Conservation (phyloP, 495 filamentous ascomycete genomes). For the Glarea lozoyensis region DNA sequence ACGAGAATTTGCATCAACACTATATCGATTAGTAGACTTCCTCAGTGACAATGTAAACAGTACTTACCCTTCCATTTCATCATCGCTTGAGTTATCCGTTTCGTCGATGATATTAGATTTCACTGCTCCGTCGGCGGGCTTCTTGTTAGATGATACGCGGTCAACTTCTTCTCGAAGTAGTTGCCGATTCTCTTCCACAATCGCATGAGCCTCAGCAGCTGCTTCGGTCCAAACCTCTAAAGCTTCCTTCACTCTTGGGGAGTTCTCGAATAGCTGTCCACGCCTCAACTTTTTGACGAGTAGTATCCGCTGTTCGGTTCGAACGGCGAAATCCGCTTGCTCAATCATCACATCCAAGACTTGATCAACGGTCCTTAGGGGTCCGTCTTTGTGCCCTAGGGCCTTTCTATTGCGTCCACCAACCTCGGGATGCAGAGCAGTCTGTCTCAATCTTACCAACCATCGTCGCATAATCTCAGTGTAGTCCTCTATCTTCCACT, state of each 20-base stretch:
- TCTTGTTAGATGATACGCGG: slow-evolving; percentile 10
- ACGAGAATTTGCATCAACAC: slow-evolving; percentile 21
- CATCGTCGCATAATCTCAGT: slow-evolving; percentile 45
- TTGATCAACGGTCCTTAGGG: slow-evolving; percentile 70
- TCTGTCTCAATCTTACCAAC: slow-evolving; percentile 67
- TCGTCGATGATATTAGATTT: slow-evolving; percentile 7
- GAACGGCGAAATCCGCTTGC: slow-evolving; percentile 53
- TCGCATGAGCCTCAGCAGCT: slow-evolving; percentile 37
- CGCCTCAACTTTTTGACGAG: slow-evolving; percentile 51
- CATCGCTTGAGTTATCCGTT: slow-evolving; percentile 32
- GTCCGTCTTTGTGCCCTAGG: slow-evolving; percentile 53
- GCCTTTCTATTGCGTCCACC: slow-evolving; percentile 58
- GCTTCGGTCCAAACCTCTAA: slow-evolving; percentile 58
- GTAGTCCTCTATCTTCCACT: slow-evolving; percentile 48
- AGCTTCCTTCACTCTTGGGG: slow-evolving; percentile 42
- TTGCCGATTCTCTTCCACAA: slow-evolving; percentile 57
- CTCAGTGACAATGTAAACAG: too few species aligned
- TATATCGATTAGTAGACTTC: slow-evolving; percentile 7
- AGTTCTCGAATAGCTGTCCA: slow-evolving; percentile 69
- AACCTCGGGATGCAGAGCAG: slow-evolving; percentile 77
- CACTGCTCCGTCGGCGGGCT: not conserved
- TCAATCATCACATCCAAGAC: slow-evolving; percentile 88
- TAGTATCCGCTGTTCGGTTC: slow-evolving; percentile 56
- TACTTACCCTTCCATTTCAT: slow-evolving; percentile 23
- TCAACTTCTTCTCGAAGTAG: slow-evolving; percentile 34